Base-by-base conservation (phyloP, 305 asterid species). In the Caryopteris hybrid region DNA sequence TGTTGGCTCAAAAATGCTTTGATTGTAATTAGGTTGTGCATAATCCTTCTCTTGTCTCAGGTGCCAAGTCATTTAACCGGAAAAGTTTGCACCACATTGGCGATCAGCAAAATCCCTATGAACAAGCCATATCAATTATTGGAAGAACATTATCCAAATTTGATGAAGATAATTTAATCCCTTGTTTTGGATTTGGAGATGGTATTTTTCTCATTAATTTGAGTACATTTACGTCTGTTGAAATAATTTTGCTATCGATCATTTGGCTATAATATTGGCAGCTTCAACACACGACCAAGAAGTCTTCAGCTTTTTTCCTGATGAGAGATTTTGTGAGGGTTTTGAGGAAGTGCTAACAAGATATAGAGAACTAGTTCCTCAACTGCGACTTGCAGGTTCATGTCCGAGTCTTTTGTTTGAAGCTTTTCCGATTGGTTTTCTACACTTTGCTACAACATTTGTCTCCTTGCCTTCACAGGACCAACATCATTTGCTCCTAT, bases 241-340 rank as follows among this genome's bases (percentile, higher is more conserved):
- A 42, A 14, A 25, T 51, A 33, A 22, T 25, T 48, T 46, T 47
- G 64, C 62, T 63, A 42, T 63, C 62, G 51, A 39, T 70, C 53
- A 64, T 55, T 71, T 71, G 64, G 47, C 47, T 75, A 48, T 76
- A 56, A 62, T 62, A 60, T 71, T 79, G 73, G 36, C 90, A 94
- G 98, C 98, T 62, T 89, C 99, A 20, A 94, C 99, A 11, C 99
- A 94, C 79, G 99, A 94, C 78, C 96, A 91, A 83, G 98, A 91
- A 78, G 96, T 87, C 73, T 94, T 91, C 77, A 85, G 92, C 80
- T 94, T 94, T 75, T 84, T 76, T 46, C 89, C 96, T 0, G 95
- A 91, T 25, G 99, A 86, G 16, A 84, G 84, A 72, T 82, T 82
- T 73, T 94, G 99, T 71, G 88, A 94, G 14, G 99, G 99, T 34